A percentile compares a stretch with the other conserved stretches of the same genome.
These are phyloP conservation scores for Ploettnerulaceae sp. DNA, from an alignment of 2,329 filamentous ascomycete genomes.

Conservation along the genomic window DNA sequence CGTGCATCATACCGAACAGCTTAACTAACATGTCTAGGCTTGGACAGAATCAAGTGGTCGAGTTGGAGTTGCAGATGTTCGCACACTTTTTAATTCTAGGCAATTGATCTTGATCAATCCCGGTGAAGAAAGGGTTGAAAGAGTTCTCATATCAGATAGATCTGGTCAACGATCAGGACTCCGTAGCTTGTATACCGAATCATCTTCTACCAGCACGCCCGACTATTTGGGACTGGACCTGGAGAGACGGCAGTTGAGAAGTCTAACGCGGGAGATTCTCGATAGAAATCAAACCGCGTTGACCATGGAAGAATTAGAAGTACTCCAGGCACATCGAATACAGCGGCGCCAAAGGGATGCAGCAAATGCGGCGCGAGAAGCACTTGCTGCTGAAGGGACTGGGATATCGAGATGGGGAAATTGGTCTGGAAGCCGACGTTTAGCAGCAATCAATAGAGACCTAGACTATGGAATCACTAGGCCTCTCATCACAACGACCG, in stretches of 20 bases:
- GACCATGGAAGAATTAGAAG: slow-evolving; percentile 49
- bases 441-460: slow-evolving; percentile 11
- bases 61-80: slow-evolving; percentile 68
- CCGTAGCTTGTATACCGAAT: slow-evolving; percentile 23
- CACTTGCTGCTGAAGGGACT: slow-evolving; percentile 16
- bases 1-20: neutral
- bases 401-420: slow-evolving; percentile 16
- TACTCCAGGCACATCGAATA: slow-evolving; percentile 52
- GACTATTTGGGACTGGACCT: slow-evolving; percentile 29
- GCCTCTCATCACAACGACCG: slow-evolving; percentile 23
- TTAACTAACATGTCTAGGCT: slow-evolving; percentile 39
- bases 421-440: slow-evolving; percentile 18
- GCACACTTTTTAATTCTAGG: slow-evolving; percentile 59
- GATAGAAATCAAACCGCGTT: slow-evolving; percentile 48
- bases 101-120: slow-evolving; percentile 64
- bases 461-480: slow-evolving; percentile 13
- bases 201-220: slow-evolving; percentile 26
- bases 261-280: slow-evolving; percentile 28
- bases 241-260: slow-evolving; percentile 29
- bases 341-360: slow-evolving; percentile 43
- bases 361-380: slow-evolving; percentile 24
- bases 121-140: slow-evolving; percentile 46
- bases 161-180: slow-evolving; percentile 26
- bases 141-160: slow-evolving; percentile 25
- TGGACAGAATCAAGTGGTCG: slow-evolving; percentile 88